phyloP scores from a whole-genome alignment of 2,329 filamentous ascomycete genomes.

The Zymoseptoria brevis region DNA sequence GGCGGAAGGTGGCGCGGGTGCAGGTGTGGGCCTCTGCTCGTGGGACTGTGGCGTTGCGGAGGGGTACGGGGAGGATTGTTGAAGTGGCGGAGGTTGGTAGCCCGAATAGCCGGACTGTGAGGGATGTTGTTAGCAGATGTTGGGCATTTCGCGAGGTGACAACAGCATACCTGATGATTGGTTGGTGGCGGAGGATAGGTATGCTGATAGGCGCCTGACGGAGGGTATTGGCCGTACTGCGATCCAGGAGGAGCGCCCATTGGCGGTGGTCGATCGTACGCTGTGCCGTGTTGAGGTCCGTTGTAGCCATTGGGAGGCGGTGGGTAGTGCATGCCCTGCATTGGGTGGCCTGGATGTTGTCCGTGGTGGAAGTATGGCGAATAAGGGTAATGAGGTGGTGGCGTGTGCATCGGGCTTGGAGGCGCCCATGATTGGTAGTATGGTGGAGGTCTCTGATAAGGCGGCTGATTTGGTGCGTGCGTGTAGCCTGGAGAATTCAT shows the following conservation, averaged over 20 bases:
- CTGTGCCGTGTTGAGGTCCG: constrained; percentile 20
- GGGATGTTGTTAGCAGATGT: not conserved
- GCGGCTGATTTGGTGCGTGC: constrained; percentile 41
- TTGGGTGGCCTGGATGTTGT: constrained; percentile 19
- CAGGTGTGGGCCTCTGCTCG: constrained; percentile 8
- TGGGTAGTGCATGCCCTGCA: constrained; percentile 29
- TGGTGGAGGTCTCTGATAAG: constrained; percentile 34
- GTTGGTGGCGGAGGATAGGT: constrained; percentile 21
- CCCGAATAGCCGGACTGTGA: constrained; percentile 6
- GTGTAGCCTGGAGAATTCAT: constrained; percentile 53
- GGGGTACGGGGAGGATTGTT: constrained; percentile 14
- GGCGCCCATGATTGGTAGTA: constrained; percentile 35
- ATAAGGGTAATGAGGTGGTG: constrained; percentile 29
- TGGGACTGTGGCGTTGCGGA: constrained; percentile 5
- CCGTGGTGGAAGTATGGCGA: constrained; percentile 28
- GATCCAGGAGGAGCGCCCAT: constrained; percentile 27
- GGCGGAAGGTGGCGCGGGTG: constrained; percentile 15
- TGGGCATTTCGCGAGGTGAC: not conserved
- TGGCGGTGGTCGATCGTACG: constrained; percentile 35
- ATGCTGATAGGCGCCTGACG: constrained; percentile 10
- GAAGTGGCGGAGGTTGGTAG: constrained; percentile 17
- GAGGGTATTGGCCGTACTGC: constrained; percentile 26
- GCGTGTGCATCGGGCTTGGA: constrained; percentile 37
- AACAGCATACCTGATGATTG: constrained; percentile 11
- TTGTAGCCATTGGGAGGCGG: constrained; percentile 22